A percentile compares a stretch with the other conserved stretches of the same genome.
These are phyloP conservation scores for Pleurozium schreberi DNA, from an alignment of 225 moss, liverwort and hornwort species.

Conservation along the genomic window DNA sequence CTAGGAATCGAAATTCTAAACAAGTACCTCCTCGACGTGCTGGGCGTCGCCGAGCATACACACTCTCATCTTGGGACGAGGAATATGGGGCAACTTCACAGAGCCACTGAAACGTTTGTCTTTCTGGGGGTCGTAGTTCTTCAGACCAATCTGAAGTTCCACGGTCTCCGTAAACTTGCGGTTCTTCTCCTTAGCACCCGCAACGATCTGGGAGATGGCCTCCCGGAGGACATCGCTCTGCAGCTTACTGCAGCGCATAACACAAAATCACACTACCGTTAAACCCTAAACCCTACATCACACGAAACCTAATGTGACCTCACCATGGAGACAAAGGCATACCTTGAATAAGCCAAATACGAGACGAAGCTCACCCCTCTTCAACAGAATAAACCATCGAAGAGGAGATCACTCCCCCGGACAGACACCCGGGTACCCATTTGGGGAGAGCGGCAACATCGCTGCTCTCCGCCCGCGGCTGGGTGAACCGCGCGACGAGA, in stretches of 20 bases:
- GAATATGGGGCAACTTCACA: slow-evolving; percentile 68
- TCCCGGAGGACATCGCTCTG: slow-evolving; percentile 74
- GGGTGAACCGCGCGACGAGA: slow-evolving; percentile 48
- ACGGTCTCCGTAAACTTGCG: slow-evolving; percentile 73
- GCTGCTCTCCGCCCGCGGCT: slow-evolving; percentile 48
- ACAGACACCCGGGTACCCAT: slow-evolving; percentile 23
- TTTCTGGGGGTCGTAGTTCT: slow-evolving; percentile 91
- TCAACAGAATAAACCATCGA: not conserved
- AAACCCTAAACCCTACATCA: not conserved
- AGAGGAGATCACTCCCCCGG: slow-evolving; percentile 16
- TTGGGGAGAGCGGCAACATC: slow-evolving; percentile 18
- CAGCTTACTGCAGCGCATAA: slow-evolving; percentile 51
- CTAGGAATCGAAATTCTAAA: not conserved
- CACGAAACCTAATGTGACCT: not conserved
- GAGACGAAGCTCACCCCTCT: slow-evolving; percentile 20
- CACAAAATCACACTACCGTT: not conserved
- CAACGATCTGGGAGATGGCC: slow-evolving; percentile 37
- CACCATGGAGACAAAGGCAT: not conserved
- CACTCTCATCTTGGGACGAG: slow-evolving; percentile 80
- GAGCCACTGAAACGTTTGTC: slow-evolving; percentile 89
- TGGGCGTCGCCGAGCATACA: slow-evolving; percentile 85
- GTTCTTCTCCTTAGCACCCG: slow-evolving; percentile 58
- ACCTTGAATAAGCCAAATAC: slow-evolving; percentile 10
- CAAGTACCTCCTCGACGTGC: slow-evolving; percentile 62
- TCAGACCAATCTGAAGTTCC: slow-evolving; percentile 81